phyloP scores from a whole-genome alignment of 495 filamentous ascomycete genomes.

The Chaetomidium leptoderma region DNA sequence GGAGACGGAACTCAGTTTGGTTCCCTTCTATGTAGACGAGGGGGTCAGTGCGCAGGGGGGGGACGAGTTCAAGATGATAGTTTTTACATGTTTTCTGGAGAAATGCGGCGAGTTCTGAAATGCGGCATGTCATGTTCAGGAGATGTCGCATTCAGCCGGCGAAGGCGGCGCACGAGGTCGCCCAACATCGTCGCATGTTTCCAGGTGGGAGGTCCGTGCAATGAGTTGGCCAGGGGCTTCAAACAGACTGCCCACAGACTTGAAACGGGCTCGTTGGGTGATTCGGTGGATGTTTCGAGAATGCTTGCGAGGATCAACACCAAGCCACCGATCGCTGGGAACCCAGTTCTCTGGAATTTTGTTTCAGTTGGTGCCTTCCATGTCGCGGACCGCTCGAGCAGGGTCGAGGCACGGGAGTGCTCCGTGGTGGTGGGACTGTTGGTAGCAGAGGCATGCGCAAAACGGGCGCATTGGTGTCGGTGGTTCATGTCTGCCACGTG shows the following conservation, averaged over 20 bases:
- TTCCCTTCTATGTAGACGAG: background rate
- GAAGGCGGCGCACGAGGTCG: background rate
- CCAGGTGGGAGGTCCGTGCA: conserved; percentile 8
- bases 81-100: background rate
- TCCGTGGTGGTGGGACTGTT: background rate
- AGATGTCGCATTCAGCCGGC: background rate
- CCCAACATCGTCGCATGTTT: background rate
- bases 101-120: background rate
- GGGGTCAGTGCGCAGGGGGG: background rate
- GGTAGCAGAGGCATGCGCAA: background rate
- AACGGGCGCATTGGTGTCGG: background rate
- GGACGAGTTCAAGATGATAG: background rate
- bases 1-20: background rate
- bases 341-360: background rate
- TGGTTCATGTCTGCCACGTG: conserved; percentile 1
- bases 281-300: conserved; percentile 6
- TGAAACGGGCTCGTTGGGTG: conserved; percentile 17
- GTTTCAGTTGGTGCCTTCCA: conserved; percentile 6
- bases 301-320: background rate
- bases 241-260: conserved; percentile 6
- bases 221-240: conserved; percentile 12
- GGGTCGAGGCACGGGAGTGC: background rate
- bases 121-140: conserved; percentile 1
- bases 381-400: background rate
- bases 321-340: background rate